Conservation (phyloP, 2,329 filamentous ascomycete genomes). For the Sporothrix phasma region DNA sequence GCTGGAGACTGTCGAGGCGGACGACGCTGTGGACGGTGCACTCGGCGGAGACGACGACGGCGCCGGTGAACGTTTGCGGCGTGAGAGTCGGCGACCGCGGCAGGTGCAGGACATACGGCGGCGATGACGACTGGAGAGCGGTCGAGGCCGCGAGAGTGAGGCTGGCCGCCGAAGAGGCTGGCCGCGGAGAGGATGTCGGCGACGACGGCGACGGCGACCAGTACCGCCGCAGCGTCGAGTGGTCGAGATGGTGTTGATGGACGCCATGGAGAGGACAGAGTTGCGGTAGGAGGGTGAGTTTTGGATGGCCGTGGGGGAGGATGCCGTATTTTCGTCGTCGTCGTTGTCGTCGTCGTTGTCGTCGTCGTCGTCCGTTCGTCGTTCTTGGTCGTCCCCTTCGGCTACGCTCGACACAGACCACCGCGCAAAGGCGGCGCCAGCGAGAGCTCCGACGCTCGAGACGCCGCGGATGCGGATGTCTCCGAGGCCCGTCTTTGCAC, state of each 20-base stretch:
- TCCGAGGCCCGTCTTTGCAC: no score
- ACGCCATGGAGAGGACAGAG: constrained; percentile 9
- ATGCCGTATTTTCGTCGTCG: neutral
- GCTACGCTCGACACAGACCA: neutral
- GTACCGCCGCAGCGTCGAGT: constrained; percentile 14
- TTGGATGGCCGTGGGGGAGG: neutral
- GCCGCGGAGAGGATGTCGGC: neutral
- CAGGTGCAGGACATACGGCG: neutral
- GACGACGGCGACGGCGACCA: constrained; percentile 15
- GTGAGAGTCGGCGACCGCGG: neutral
- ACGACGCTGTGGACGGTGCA: neutral
- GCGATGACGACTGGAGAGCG: neutral
- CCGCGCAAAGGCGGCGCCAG: neutral
- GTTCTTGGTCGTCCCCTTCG: neutral
- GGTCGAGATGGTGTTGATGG: neutral
- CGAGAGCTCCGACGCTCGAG: neutral
- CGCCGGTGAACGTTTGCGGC: neutral
- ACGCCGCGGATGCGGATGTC: no score
- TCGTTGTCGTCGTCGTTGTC: neutral
- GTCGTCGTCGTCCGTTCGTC: neutral
- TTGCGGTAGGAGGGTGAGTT: neutral
- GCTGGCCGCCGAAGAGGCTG: no score
- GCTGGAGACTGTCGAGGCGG: no score
- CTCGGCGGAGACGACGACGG: neutral
- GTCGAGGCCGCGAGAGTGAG: neutral